Base-by-base conservation (phyloP, 1,284 basidiomycete species). In the Clitocybe nebularis region DNA sequence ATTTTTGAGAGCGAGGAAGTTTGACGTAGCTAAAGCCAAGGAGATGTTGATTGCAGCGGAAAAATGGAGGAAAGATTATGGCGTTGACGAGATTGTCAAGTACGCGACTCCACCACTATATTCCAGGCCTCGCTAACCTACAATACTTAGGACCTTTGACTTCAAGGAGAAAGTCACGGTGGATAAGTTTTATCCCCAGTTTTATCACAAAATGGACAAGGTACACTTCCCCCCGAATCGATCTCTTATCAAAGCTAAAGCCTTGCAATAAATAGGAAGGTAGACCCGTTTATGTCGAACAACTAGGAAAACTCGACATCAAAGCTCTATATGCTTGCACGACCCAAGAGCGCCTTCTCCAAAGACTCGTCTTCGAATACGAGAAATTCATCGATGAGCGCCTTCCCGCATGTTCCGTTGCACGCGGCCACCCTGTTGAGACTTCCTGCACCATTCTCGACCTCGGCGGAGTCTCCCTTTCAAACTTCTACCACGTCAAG, bases 371-470 rank as follows among this genome's bases (percentile, higher is more conserved):
- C 24, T 76, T 75, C 61, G 94, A 97, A 67, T 99, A 99, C 77
- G 95, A 99, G 67, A 86, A 84, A 59, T 94, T 89, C 72, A 70
- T 92, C 52, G 66, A 64, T 23, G 73, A 84, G 43, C 86, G 93
- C 32, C 76, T 97, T 24, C 91, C 93, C 26, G 90, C 92, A 3
- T 94, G 90, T 68, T 75, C 85, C 40, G 66, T 68, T 26, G 73
- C 78, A 5, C 64, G 72, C 41, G 92, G 92, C 2, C 83, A 94
- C 64, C 84, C 91, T 45, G 85, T 99, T 62, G 94, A 98, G 70
- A 98, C 94, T n/a, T 91, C 84, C 45, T 98, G 94, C 80, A 98
- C 95, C 46, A 95, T 99, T 72, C 81, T 99, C 68, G 95, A 99
- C 64, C 79, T 99, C 48, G 67, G 84, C 46, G 79, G 80, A 60